Evolutionary conservation across 495 filamentous ascomycete species (phyloP), one percentile per base, ranked within the genome.

Genomic region (Pyronema omphalodes): DNA sequence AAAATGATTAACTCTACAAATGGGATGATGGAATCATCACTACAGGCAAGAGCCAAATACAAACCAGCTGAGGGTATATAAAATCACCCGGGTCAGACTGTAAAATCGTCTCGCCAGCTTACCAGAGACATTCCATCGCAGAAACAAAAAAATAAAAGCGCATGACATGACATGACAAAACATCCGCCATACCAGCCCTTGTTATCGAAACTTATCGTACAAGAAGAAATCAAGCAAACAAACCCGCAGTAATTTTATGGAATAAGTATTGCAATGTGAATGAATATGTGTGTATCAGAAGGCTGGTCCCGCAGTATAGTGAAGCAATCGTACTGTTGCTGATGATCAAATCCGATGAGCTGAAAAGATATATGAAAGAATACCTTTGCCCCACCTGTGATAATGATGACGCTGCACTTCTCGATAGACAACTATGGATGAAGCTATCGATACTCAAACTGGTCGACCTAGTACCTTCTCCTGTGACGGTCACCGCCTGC

Each of bases 401-500:
- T 15, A 9, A 29, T 5, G 23, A 23, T 47, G 39, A 41, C 15
- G 15, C 15, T 7, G 39, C 39, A 12, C 39, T 41, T 17, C 39
- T 17, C 39, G 23, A 29, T 5, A 29, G 23, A 29, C 23, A 29
- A 29, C 23, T 29, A 29, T 29, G 23, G 23, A 29, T 29, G 23
- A 5, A 29, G 23, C 23, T 29, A 29, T 5, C 23, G 23, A 29
- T 5, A 29, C 23, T 29, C 23, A 5, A 5, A 29, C 5, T 29
- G 23, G 23, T 29, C 23, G 23, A 37, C 53, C 56, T 63, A 62
- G 59, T 63, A 63, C 60, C 61, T 63, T 63, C 61, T 59, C 49
- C 61, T 55, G 37, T 64, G 61, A 37, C 61, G 63, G 39, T 63
- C 60, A 37, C 61, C 61, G 37, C 61, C 59, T 53, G 57, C 61